These are phyloP conservation scores for Meira nashicola DNA, from an alignment of 1,284 basidiomycete genomes.

Conservation along the genomic window DNA sequence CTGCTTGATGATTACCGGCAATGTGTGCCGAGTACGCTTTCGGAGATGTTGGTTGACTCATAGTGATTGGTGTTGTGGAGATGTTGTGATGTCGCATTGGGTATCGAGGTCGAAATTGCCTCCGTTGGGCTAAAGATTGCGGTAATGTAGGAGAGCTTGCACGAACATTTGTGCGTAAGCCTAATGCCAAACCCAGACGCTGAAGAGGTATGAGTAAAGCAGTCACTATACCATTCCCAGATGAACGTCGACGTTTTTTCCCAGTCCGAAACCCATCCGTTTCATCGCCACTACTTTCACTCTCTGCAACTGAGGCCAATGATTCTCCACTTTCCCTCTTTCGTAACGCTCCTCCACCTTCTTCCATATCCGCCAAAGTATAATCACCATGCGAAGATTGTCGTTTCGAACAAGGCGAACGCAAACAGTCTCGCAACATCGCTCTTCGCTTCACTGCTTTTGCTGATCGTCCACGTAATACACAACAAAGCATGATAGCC, in stretches of 20 bases:
- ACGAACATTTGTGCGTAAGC: neutral
- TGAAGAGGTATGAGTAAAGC: slow-evolving; percentile 6
- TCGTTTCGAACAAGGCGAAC: slow-evolving; percentile 19
- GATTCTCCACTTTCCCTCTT: neutral
- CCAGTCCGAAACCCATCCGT: neutral
- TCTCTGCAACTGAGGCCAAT: neutral
- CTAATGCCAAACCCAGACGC: slow-evolving; percentile 1
- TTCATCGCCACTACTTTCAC: slow-evolving; percentile 6
- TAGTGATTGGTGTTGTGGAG: too few species aligned
- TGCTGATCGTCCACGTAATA: slow-evolving; percentile 29
- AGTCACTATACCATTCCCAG: slow-evolving; percentile 5
- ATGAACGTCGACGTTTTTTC: neutral
- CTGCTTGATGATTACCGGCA: neutral
- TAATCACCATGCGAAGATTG: slow-evolving; percentile 32
- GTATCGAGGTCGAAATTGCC: neutral
- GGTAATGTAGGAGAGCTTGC: neutral
- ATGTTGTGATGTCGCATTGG: neutral
- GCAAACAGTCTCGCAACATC: slow-evolving; percentile 28
- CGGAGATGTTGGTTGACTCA: too few species aligned
- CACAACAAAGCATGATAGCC: slow-evolving; percentile 23
- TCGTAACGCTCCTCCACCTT: slow-evolving; percentile 7
- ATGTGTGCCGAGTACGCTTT: too few species aligned
- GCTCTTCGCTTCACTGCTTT: slow-evolving; percentile 26
- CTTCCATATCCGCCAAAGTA: slow-evolving; percentile 43
- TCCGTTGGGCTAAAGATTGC: neutral